Percentiles rank a stretch among this genome's conserved stretches.
Conservation (phyloP, 495 filamentous ascomycete genomes). For the Penicillium goetzii region DNA sequence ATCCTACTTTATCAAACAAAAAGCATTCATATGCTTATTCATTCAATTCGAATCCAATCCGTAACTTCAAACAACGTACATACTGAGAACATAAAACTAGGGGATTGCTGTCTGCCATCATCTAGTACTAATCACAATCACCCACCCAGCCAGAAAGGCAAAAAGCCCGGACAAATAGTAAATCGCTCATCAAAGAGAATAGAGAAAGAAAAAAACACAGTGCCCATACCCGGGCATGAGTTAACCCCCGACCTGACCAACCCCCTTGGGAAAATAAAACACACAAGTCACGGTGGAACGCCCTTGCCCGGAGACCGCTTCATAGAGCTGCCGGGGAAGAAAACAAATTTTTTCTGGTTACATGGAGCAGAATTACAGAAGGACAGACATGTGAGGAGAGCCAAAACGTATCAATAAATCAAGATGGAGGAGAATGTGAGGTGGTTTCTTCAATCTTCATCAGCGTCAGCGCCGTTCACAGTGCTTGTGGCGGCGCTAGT, state of each 20-base stretch:
- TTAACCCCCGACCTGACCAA: constrained; percentile 4
- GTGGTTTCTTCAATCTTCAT: constrained; percentile 38
- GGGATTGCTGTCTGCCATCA: neutral
- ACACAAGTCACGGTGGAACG: constrained; percentile 12
- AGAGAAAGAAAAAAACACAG: constrained; percentile 18
- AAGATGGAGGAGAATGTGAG: neutral
- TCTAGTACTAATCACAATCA: constrained; percentile 7
- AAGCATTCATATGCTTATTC: neutral
- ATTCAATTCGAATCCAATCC: neutral
- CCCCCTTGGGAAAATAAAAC: neutral
- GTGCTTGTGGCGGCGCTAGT: constrained; percentile 25
- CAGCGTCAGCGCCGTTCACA: constrained; percentile 36
- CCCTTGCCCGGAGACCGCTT: constrained; percentile 12
- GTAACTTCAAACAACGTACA: neutral
- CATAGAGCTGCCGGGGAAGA: neutral
- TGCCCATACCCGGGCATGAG: constrained; percentile 16
- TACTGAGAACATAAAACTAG: constrained; percentile 5
- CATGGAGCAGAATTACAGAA: constrained; percentile 11
- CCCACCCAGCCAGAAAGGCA: constrained; percentile 7
- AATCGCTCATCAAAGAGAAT: constrained; percentile 22
- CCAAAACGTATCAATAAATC: constrained; percentile 7
- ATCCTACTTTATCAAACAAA: neutral
- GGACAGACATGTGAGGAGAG: constrained; percentile 7
- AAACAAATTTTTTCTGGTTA: constrained; percentile 24
- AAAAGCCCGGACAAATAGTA: constrained; percentile 11